A percentile compares a stretch with the other conserved stretches of the same genome.
Evolutionary conservation across 768 basidiomycete species (phyloP).

Genomic region (Suillus subaureus): DNA sequence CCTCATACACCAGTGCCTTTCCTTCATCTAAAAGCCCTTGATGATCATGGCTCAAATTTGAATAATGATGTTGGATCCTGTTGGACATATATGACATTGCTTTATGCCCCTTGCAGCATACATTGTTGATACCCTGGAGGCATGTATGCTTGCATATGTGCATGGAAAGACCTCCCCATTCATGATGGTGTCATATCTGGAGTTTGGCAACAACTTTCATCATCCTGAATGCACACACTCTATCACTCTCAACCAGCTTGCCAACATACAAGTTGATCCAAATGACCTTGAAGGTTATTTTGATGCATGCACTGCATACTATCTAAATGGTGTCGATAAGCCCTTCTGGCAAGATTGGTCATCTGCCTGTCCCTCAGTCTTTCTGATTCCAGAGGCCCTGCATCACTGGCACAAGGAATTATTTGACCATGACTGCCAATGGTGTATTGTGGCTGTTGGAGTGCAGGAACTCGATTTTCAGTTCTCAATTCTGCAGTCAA

Average conservation of each 20-base stretch:
- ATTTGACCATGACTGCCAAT: constrained; percentile 27
- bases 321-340: constrained; percentile 12
- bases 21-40: too few species aligned
- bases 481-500: constrained; percentile 7
- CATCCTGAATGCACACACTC: constrained; percentile 8
- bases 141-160: too few species aligned
- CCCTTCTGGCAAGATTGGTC: constrained; percentile 43
- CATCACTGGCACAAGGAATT: constrained; percentile 42
- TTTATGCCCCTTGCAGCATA: too few species aligned
- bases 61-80: too few species aligned
- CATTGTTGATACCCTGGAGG: too few species aligned
- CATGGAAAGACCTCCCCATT: too few species aligned
- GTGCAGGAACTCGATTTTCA: constrained; percentile 17
- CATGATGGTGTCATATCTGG: too few species aligned
- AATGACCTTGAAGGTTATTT: constrained; percentile 13
- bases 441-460: constrained; percentile 24
- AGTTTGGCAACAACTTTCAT: too few species aligned
- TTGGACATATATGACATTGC: too few species aligned
- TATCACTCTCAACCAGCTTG: constrained; percentile 30
- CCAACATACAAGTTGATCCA: constrained; percentile 20
- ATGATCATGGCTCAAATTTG: too few species aligned
- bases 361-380: constrained; percentile 33
- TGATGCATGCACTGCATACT: neutral
- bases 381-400: constrained; percentile 40
- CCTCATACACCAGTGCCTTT: too few species aligned